Evolutionary conservation across 768 basidiomycete species (phyloP).

Genomic region (Naganishia friedmannii): DNA sequence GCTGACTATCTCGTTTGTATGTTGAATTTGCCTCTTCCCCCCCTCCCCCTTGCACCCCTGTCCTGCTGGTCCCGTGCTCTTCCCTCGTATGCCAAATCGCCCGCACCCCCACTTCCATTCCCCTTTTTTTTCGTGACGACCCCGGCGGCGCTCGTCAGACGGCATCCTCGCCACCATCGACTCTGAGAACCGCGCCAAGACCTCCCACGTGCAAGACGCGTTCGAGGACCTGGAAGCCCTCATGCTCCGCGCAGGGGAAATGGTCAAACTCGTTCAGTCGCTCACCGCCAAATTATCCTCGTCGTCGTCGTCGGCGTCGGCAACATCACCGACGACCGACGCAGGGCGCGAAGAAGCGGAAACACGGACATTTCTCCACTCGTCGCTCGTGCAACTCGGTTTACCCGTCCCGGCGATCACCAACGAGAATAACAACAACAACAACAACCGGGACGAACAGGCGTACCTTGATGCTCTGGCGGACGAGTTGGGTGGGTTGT

Average conservation of each 20-base stretch:
- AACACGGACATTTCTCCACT: constrained; percentile 82
- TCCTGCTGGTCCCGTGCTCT: too few species aligned
- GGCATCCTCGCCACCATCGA: constrained; percentile 78
- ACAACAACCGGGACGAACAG: constrained; percentile 59
- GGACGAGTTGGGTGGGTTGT: constrained; percentile 70
- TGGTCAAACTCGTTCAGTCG: constrained; percentile 79
- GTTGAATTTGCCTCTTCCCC: too few species aligned
- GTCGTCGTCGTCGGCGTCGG: constrained; percentile 51
- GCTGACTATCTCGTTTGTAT: too few species aligned
- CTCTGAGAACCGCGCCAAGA: constrained; percentile 62
- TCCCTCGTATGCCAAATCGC: too few species aligned
- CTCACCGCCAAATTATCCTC: constrained; percentile 75
- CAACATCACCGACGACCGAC: constrained; percentile 38
- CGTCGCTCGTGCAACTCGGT: constrained; percentile 84
- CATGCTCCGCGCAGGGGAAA: constrained; percentile 85
- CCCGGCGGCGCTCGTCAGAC: too few species aligned
- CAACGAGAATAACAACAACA: constrained; percentile 63
- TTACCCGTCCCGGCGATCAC: constrained; percentile 81
- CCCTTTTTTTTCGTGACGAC: too few species aligned
- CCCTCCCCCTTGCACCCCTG: too few species aligned
- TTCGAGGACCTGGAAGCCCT: constrained; percentile 83
- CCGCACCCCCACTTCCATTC: too few species aligned
- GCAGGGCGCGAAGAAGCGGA: constrained; percentile 42
- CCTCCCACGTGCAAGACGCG: constrained; percentile 68
- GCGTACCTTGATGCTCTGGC: constrained; percentile 77